Evolutionary conservation across 768 basidiomycete genomes (phyloP).

Genomic region (Rhodotorula graminis): DNA sequence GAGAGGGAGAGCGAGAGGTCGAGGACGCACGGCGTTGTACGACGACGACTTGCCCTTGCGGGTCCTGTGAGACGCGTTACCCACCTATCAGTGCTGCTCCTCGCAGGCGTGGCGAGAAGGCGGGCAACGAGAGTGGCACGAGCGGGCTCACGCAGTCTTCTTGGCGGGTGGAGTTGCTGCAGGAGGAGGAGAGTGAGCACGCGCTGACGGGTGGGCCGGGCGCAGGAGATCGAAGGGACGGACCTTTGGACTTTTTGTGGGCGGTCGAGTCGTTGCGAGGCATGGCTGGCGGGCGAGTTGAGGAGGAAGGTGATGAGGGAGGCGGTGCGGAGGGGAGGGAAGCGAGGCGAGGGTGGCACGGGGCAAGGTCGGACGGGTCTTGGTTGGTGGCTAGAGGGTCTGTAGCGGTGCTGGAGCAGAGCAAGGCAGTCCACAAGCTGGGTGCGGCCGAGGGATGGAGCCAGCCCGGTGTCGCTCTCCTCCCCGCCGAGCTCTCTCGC

Average conservation of each 20-base stretch:
- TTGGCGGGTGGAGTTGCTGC: background rate
- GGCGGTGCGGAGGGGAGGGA: background rate
- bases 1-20: background rate
- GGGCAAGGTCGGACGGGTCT: background rate
- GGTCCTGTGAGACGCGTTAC: background rate
- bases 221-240: background rate
- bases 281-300: background rate
- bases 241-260: constrained; percentile 23
- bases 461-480: background rate
- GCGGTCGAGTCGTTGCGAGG: constrained; percentile 21
- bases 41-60: constrained; percentile 24
- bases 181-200: background rate
- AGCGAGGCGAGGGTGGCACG: background rate
- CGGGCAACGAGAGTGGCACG: too few species aligned
- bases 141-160: background rate
- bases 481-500: background rate
- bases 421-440: too few species aligned
- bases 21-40: constrained; percentile 21
- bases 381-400: background rate
- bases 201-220: background rate
- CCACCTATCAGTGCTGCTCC: background rate
- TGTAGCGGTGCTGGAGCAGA: too few species aligned
- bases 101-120: too few species aligned
- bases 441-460: too few species aligned
- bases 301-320: background rate